A percentile compares a stretch with the other conserved stretches of the same genome.
Conservation (phyloP, 768 basidiomycete genomes). For the Leucosporidium yakuticum region DNA sequence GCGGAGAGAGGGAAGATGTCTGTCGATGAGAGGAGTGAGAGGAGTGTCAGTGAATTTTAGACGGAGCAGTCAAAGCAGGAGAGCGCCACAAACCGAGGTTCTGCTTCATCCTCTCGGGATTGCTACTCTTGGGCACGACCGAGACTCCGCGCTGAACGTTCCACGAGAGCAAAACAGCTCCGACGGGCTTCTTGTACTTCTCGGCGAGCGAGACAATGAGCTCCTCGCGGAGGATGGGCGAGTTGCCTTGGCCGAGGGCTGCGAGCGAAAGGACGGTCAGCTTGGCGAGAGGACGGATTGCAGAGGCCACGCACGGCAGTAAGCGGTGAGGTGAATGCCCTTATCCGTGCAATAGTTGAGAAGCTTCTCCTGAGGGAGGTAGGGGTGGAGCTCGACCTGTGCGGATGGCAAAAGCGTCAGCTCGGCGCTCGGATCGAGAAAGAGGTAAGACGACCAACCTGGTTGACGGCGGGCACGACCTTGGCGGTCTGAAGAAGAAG, state of each 20-base stretch:
- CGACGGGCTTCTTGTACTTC: conserved; percentile 55
- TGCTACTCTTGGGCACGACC: conserved; percentile 72
- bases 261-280: not conserved
- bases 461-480: conserved; percentile 62
- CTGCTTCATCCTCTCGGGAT: conserved; percentile 56
- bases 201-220: conserved; percentile 58
- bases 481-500: conserved; percentile 62
- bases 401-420: conserved; percentile 61
- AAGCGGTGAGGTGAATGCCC: conserved; percentile 61
- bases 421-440: conserved; percentile 54
- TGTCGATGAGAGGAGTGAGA: conserved; percentile 32
- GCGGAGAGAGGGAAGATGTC: conserved; percentile 37
- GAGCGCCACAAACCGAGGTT: conserved; percentile 46
- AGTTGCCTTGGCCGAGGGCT: conserved; percentile 49
- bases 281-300: no score
- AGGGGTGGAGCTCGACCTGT: conserved; percentile 60
- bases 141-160: conserved; percentile 61
- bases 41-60: not conserved
- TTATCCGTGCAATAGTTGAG: conserved; percentile 53
- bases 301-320: conserved; percentile 42
- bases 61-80: not conserved
- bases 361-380: conserved; percentile 57
- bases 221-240: conserved; percentile 53
- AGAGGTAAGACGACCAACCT: conserved; percentile 62
- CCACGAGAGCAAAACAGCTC: conserved; percentile 63